Evolutionary conservation across 2,329 filamentous ascomycete species (phyloP).

Genomic region (Rhinocladiella similis): DNA sequence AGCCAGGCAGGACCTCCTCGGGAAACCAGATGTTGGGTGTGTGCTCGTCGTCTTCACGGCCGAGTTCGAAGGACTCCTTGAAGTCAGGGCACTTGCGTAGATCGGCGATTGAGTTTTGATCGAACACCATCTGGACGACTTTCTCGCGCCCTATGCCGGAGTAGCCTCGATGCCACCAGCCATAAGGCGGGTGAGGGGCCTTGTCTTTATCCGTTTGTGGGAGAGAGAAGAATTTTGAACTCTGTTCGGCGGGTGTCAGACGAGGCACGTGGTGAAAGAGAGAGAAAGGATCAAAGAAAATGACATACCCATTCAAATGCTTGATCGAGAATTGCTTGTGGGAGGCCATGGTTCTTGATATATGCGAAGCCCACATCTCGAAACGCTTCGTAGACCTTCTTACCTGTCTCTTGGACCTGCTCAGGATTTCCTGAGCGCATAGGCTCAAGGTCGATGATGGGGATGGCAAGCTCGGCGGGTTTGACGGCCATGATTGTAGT

Average conservation of each 20-base stretch:
- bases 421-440: conserved; percentile 30
- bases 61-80: conserved; percentile 49
- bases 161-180: conserved; percentile 24
- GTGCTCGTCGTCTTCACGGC: conserved; percentile 43
- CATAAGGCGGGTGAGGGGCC: conserved; percentile 45
- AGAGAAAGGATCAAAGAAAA: background rate
- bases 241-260: conserved; percentile 3
- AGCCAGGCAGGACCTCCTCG: conserved; percentile 46
- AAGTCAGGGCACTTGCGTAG: conserved; percentile 21
- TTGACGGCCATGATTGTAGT: conserved; percentile 13
- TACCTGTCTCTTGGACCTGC: conserved; percentile 29
- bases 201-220: conserved; percentile 48
- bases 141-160: conserved; percentile 23
- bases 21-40: conserved; percentile 52
- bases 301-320: conserved; percentile 25
- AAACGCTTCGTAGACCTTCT: conserved; percentile 40
- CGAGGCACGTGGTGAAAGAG: background rate
- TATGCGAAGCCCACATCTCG: conserved; percentile 44
- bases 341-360: conserved; percentile 41
- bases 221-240: conserved; percentile 45
- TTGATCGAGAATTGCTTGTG: conserved; percentile 25
- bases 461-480: conserved; percentile 32
- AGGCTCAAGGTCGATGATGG: conserved; percentile 43
- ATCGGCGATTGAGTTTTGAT: conserved; percentile 13
- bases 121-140: conserved; percentile 20